Evolutionary conservation across 148 eudicot species (phyloP), one percentile per base, ranked within the genome.

Genomic region (Cornus controversa): DNA sequence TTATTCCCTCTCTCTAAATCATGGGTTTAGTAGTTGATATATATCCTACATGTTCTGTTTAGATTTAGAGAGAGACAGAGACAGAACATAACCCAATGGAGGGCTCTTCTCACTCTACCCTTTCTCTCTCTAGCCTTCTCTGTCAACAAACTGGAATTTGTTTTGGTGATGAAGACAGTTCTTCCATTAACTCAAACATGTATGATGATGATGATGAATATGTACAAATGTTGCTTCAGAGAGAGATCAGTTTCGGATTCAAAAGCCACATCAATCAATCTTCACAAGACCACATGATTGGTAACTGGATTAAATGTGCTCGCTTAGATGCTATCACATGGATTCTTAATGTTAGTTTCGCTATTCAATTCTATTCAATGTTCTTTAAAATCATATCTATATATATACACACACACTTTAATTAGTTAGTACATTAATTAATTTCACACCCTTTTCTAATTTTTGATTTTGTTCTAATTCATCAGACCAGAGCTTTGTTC

Each of bases 401-500:
- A 36, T 40, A 1, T 40, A 40, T 40, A 40, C 6, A 36, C 2
- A 50, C 14, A 15, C 14, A 14, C 10, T 54, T 54, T 8, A 54
- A 54, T 54, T 14, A 4, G 60, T 54, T 54, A n/a, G n/a, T 50
- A 54, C 60, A 54, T 20, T 54, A 8, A 54, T 54, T 54, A 2
- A 16, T 11, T 54, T 54, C 60, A 5, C 45, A 40, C 45, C 45
- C 45, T 40, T 40, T 40, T 50, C 57, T 20, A 18, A 60, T 60
- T 60, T 18, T 6, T n/a, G n/a, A n/a, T 25, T 18, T 60, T 60
- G 64, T 40, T 40, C 45, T 40, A 14, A 14, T 60, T 22, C 23
- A 60, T 82, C 84, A 90, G 93, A 72, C 74, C 36, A 86, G 81
- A 73, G 71, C 72, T 31, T 23, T 36, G 16, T 74, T 87, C 57